Percentiles rank a stretch among this genome's conserved stretches.
Evolutionary conservation across 805 yeast genomes (phyloP).

Genomic region (Metschnikowia cubensis): DNA sequence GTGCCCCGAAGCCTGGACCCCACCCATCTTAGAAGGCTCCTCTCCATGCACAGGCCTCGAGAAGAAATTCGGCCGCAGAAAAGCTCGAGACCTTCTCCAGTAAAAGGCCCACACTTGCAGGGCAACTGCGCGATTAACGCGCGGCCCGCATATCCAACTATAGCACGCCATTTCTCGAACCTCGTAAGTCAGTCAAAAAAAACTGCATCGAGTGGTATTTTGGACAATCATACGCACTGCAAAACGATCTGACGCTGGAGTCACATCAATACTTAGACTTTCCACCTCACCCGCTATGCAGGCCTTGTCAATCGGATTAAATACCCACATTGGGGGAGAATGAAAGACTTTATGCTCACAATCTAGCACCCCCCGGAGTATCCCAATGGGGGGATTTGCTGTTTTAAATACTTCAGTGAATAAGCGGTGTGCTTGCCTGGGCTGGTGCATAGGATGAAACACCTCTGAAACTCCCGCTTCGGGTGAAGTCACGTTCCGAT

Average conservation of each 20-base stretch:
- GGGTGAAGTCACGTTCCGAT: background rate
- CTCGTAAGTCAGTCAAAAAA: background rate
- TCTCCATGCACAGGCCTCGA: background rate
- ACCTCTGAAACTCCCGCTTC: background rate
- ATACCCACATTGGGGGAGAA: too few species aligned
- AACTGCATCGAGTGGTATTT: background rate
- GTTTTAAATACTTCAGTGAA: background rate
- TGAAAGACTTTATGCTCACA: too few species aligned
- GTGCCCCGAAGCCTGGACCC: background rate
- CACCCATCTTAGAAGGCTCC: background rate
- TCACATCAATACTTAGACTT: background rate
- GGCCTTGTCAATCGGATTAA: too few species aligned
- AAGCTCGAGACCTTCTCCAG: background rate
- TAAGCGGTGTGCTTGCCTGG: background rate
- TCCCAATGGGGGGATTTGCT: too few species aligned
- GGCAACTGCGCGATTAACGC: background rate
- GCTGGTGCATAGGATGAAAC: background rate
- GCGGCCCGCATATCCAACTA: background rate
- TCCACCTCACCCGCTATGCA: too few species aligned
- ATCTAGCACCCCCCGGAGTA: too few species aligned
- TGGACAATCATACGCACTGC: background rate
- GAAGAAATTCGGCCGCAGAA: background rate
- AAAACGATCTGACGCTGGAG: background rate
- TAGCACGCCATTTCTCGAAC: conserved; percentile 1
- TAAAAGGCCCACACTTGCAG: background rate